Evolutionary conservation across 1,284 basidiomycete species (phyloP).

Genomic region (Leccinum angustisporum): DNA sequence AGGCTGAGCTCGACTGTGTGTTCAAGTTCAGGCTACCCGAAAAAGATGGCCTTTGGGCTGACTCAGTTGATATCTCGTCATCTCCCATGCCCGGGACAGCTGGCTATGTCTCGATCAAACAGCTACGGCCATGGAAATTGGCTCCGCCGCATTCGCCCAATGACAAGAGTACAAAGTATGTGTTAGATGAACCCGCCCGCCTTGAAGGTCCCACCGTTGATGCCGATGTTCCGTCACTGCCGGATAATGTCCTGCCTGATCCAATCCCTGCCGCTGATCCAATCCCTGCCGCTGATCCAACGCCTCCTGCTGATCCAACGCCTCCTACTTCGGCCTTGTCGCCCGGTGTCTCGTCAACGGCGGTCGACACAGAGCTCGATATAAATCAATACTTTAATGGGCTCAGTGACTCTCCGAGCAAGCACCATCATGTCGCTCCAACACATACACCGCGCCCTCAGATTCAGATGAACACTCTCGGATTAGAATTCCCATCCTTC

Average conservation of each 20-base stretch:
- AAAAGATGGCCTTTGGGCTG: conserved; percentile 7
- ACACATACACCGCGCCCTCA: conserved; percentile 7
- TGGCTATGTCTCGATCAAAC: conserved; percentile 14
- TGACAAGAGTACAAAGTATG: not conserved
- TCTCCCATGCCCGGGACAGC: conserved; percentile 13
- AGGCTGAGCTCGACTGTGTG: conserved; percentile 9
- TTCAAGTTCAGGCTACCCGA: conserved; percentile 6
- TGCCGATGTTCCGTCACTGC: not conserved
- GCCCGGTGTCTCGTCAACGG: conserved; percentile 2
- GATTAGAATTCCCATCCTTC: conserved; percentile 7
- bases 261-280: not conserved
- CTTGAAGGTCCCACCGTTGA: not conserved
- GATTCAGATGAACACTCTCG: conserved; percentile 1
- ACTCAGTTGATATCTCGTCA: not conserved
- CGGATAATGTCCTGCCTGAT: not conserved
- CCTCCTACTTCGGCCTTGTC: not conserved
- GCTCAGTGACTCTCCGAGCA: conserved; percentile 24
- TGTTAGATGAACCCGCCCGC: not conserved
- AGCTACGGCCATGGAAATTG: conserved; percentile 21
- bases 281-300: not conserved
- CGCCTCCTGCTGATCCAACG: not conserved
- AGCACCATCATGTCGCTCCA: conserved; percentile 5
- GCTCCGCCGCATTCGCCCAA: conserved; percentile 3
- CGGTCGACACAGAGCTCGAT: conserved; percentile 19
- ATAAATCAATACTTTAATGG: conserved; percentile 33